Conservation (phyloP, 257 asterid species). For the Prunella vulgaris region DNA sequence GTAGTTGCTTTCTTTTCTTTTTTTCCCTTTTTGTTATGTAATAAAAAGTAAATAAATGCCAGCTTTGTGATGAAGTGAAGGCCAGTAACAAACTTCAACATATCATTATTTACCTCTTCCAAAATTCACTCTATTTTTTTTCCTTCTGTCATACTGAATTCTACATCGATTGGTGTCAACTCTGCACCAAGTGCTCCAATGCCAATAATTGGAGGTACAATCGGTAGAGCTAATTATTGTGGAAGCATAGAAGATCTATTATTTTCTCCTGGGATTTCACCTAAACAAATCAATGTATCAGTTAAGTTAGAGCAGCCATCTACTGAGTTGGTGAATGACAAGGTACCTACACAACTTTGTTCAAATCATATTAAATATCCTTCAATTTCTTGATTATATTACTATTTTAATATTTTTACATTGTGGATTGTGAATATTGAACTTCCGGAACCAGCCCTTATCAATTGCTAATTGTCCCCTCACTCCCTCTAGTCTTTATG, state of each 20-base stretch:
- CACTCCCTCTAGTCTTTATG: background rate
- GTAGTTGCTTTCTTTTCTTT: background rate
- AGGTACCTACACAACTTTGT: constrained; percentile 40
- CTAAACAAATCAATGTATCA: constrained; percentile 43
- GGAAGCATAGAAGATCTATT: constrained; percentile 46
- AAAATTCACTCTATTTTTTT: background rate
- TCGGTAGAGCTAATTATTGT: constrained; percentile 34
- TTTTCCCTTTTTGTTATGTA: too few species aligned
- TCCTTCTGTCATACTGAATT: too few species aligned
- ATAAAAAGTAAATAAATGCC: background rate
- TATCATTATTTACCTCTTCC: background rate
- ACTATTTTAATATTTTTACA: too few species aligned
- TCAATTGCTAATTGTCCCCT: too few species aligned
- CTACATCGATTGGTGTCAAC: too few species aligned
- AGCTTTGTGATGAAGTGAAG: background rate
- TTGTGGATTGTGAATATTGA: too few species aligned
- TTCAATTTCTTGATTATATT: background rate
- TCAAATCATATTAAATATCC: background rate
- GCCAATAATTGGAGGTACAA: constrained; percentile 43
- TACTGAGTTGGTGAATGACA: constrained; percentile 63
- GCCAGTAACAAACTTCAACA: background rate
- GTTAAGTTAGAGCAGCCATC: constrained; percentile 56
- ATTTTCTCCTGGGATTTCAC: constrained; percentile 65
- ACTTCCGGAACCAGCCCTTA: too few species aligned
- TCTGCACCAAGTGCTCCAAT: constrained; percentile 50